Evolutionary conservation across 148 eudicot species (phyloP).

Genomic region (Nyssa sinensis): DNA sequence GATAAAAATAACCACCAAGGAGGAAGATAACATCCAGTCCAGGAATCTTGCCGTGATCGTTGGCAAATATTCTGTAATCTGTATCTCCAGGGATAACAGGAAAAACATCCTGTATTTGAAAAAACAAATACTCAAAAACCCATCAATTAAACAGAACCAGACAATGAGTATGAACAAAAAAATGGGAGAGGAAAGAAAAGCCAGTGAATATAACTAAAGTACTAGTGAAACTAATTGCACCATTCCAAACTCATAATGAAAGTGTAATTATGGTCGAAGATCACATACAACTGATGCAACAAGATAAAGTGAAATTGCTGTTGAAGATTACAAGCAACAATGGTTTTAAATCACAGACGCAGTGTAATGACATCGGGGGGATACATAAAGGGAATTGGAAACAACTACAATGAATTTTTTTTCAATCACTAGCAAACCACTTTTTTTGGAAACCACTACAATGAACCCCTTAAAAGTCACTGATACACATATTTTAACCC

Average conservation of each 20-base stretch:
- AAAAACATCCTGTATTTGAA: slow-evolving; percentile 76
- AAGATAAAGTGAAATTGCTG: background rate
- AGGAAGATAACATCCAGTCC: slow-evolving; percentile 91
- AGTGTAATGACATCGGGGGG: too few relatives aligned
- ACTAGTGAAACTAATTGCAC: background rate
- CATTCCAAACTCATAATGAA: background rate
- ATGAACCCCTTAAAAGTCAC: too few relatives aligned
- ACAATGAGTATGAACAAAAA: background rate
- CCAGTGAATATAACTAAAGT: background rate
- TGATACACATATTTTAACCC: too few relatives aligned
- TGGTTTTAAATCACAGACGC: too few relatives aligned
- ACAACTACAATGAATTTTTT: too few relatives aligned
- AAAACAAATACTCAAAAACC: background rate
- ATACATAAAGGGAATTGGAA: too few relatives aligned
- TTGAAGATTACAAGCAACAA: too few relatives aligned
- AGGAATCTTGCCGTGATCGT: slow-evolving; percentile 82
- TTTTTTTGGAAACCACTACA: too few relatives aligned
- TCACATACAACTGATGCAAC: background rate
- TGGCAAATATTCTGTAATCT: slow-evolving; percentile 92
- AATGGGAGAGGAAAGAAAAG: background rate
- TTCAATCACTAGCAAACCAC: too few relatives aligned
- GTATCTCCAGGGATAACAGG: slow-evolving; percentile 89
- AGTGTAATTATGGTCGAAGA: background rate
- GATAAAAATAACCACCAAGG: slow-evolving; percentile 92
- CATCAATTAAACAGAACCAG: background rate